Evolutionary conservation across 2,329 filamentous ascomycete genomes (phyloP), one percentile per base, ranked within the genome.

Genomic region (Aureobasidium namibiae): DNA sequence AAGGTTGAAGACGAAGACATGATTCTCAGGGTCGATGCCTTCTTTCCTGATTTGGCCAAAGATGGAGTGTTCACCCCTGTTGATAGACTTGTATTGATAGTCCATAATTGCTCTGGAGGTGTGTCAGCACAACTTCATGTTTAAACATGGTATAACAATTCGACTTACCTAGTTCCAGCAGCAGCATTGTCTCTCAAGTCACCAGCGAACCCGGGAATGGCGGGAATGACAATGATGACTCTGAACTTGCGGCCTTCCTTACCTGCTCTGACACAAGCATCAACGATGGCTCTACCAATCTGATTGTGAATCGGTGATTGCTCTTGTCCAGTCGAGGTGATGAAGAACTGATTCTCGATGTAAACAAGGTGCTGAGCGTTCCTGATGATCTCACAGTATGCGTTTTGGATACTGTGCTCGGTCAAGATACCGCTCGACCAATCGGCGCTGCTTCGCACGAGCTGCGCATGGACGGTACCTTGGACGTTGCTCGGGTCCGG

Each of bases 341-440:
- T 96, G 79, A 97, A 99, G 77, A 97, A 97, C 68, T 99, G 94
- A 68, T 97, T 97, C 72, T 99, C 94, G 62, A 99, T 96, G 75
- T 97, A 99, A 24, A 99, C 88, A 66, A 85, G 96, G 70, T 97
- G 92, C 73, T 96, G 78, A 0, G 92, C 92, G 54, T 89, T 90
- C 53, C 86, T 80, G 66, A 97, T 97, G 31, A 95, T 76, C 63
- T 96, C 90, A 61, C 79, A 80, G 70, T 95, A 95, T 0, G 91
- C 90, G 66, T 90, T 95, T 65, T 94, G 89, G 60, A 95, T 95
- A 52, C 87, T 91, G 65, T 90, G 86, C 62, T 95, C 91, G 0
- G 80, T 85, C 42, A 95, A 73, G 61, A 96, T 94, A 3, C 92
- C 92, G 68, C 89, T 95, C 16, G 89, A 95, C 92, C 92, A 97